These are phyloP conservation scores for Teratosphaeria gauchensis DNA, from an alignment of 2,329 filamentous ascomycete genomes.

Conservation along the genomic window DNA sequence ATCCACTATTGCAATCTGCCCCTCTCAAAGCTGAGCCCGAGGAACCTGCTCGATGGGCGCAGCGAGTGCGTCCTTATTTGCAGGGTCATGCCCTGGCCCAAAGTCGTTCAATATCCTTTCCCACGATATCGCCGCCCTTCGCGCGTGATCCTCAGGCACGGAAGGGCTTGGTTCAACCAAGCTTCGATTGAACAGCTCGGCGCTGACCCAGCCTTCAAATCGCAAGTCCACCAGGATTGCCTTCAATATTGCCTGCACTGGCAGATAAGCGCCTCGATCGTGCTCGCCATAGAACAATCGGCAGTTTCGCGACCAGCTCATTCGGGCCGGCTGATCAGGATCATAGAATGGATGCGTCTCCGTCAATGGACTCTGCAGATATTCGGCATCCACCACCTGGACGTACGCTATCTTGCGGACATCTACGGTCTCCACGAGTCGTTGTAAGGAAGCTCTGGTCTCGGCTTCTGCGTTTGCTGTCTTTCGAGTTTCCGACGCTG, in stretches of 20 bases:
- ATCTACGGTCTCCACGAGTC: conserved; percentile 48
- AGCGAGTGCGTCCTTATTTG: neutral
- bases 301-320: conserved; percentile 74
- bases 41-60: neutral
- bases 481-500: conserved; percentile 43
- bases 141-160: conserved; percentile 48
- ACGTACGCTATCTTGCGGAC: conserved; percentile 62
- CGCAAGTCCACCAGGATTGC: conserved; percentile 55
- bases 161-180: conserved; percentile 45
- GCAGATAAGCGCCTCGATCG: conserved; percentile 56
- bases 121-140: conserved; percentile 44
- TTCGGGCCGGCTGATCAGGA: conserved; percentile 49
- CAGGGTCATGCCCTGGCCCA: neutral
- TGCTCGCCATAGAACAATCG: conserved; percentile 58
- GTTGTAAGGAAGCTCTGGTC: conserved; percentile 45
- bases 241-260: conserved; percentile 50
- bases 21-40: neutral
- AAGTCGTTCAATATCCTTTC: conserved; percentile 30
- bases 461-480: conserved; percentile 46
- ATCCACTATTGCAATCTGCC: neutral
- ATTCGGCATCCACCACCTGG: conserved; percentile 66
- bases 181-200: conserved; percentile 58
- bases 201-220: conserved; percentile 60
- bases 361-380: conserved; percentile 47
- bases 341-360: conserved; percentile 50